Evolutionary conservation across 148 eudicot species (phyloP), one percentile per base, ranked within the genome.

Genomic region (Nepenthes gracilis): DNA sequence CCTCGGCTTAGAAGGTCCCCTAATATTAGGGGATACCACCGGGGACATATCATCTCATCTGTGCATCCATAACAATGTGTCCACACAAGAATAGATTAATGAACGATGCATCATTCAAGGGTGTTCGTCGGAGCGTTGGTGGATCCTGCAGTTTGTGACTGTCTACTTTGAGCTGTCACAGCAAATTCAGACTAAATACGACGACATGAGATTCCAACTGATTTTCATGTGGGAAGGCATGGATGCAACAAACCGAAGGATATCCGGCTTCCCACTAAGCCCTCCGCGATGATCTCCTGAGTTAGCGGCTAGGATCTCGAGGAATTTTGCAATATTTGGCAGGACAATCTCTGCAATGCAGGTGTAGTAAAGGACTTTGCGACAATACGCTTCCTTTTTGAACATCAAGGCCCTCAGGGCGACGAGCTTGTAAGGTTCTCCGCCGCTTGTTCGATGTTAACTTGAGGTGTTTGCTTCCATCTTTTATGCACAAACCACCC

Each of bases 211-310:
- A 74, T 88, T 92, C 97, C 97, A 92, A 72, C 97, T 92, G 63
- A 92, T 92, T 70, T 88, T 88, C 97, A 92, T 92, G 68, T 85
- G 96, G 53, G 97, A 88, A 59, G 97, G 97, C 97, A 92, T 85
- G 4, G 88, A 62, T 23, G 88, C 97, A 65, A 92, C 88, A 64
- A 92, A 83, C 15, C 90, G 86, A 53, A 92, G 85, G 55, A 83
- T 64, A 64, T 92, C 88, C 0, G 83, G 78, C 63, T 80, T 78
- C 1, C 67, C 67, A 57, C 68, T 59, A 47, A 57, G 66, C 63
- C 63, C 71, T 75, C 0, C 48, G 57, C 35, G 63, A 57, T 43
- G n/a, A 7, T 47, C 72, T 58, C 54, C 64, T 33, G 74, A 47
- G 32, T 68, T 66, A n/a, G 58, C 60, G 6, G 54, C 72, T 65